Conservation (phyloP, 2,329 filamentous ascomycete genomes). For the Mycosphaerella arachidis region DNA sequence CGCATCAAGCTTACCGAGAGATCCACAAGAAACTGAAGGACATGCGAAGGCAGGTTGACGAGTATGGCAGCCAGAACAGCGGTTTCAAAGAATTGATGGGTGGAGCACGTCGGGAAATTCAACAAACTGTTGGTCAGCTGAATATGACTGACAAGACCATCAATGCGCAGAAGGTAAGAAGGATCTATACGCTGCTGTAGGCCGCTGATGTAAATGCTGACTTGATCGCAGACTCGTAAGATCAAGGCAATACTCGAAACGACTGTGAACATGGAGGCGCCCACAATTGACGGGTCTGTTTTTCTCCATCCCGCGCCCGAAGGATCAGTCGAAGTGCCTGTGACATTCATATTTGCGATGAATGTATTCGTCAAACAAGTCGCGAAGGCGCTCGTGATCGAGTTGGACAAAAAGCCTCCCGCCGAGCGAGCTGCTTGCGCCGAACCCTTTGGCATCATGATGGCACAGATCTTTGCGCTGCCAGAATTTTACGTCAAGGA, state of each 20-base stretch:
- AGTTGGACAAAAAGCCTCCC: conserved; percentile 23
- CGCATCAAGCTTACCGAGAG: conserved; percentile 14
- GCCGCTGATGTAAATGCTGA: background rate
- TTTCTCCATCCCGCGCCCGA: conserved; percentile 35
- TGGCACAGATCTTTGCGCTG: conserved; percentile 69
- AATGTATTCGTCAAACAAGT: conserved; percentile 72
- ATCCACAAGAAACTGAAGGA: conserved; percentile 53
- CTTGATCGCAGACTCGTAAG: background rate
- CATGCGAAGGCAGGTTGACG: conserved; percentile 50
- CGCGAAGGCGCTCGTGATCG: conserved; percentile 55
- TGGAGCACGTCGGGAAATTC: conserved; percentile 54
- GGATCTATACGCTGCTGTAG: background rate
- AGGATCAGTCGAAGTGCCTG: conserved; percentile 33
- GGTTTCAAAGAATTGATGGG: conserved; percentile 42
- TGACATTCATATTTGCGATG: conserved; percentile 64
- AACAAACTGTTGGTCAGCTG: conserved; percentile 69
- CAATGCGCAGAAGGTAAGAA: conserved; percentile 55
- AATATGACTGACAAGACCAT: conserved; percentile 57
- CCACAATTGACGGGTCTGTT: conserved; percentile 11
- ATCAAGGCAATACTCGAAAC: background rate
- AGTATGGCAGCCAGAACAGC: conserved; percentile 43
- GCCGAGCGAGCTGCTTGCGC: conserved; percentile 46
- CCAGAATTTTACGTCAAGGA: conserved; percentile 57
- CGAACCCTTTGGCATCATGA: conserved; percentile 73
- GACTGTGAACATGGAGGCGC: background rate